These are phyloP conservation scores for sorghum (Sorghum bicolor) DNA, from an alignment of 176 grass and related monocot genomes.

Conservation along the genomic window DNA sequence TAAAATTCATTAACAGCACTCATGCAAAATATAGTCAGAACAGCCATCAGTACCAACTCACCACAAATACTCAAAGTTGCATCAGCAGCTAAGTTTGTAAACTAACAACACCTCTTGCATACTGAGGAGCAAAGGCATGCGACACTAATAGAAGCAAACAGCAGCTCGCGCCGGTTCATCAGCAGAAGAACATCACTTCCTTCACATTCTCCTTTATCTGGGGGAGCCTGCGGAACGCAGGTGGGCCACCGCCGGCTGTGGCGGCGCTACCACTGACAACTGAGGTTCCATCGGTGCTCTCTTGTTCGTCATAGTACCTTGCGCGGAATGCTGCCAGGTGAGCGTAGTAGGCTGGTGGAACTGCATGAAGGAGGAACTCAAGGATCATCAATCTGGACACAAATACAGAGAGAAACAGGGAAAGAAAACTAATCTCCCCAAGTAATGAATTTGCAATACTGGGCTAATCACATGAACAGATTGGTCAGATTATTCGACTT, in stretches of 20 bases:
- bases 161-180: background rate
- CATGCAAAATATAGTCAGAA: background rate
- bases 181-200: slow-evolving; percentile 80
- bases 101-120: background rate
- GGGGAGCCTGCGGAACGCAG: slow-evolving; percentile 39
- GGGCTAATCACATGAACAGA: background rate
- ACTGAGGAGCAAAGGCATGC: background rate
- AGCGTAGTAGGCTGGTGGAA: slow-evolving; percentile 82
- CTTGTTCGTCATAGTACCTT: slow-evolving; percentile 54
- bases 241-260: background rate
- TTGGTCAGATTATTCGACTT: background rate
- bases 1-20: background rate
- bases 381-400: background rate
- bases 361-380: slow-evolving; percentile 21
- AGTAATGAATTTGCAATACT: background rate
- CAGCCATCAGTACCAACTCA: background rate
- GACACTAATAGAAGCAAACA: background rate
- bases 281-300: slow-evolving; percentile 23
- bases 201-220: slow-evolving; percentile 57
- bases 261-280: background rate
- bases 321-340: slow-evolving; percentile 74
- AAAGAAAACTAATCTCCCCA: background rate
- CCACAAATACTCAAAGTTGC: background rate
- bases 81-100: background rate
- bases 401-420: background rate